Base-by-base conservation (phyloP, 2,329 filamentous ascomycete genomes). In the Botrytis elliptica region DNA sequence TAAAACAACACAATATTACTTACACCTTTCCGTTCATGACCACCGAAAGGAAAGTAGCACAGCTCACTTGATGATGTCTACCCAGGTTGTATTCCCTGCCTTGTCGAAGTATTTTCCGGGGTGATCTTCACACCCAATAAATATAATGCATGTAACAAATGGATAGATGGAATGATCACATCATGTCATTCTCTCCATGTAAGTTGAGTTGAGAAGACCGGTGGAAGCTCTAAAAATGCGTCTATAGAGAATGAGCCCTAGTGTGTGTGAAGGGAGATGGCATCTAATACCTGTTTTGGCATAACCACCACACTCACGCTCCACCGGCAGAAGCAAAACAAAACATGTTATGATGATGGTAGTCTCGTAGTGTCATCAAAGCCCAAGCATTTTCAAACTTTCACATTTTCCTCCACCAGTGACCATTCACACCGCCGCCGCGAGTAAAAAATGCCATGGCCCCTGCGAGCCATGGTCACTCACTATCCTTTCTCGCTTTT, bases 371-470 rank as follows among this genome's bases (percentile, higher is more conserved):
- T 60, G 63, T 68, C 40, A 67, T 67, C 36, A n/a, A 65, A 29
- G 59, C 65, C 36, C 22, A 67, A 57, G 38, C 29, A 72, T 67
- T 65, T 16, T 40, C 20, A 42, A 22, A 49, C 40, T 57, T 57
- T 68, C 7, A 55, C 25, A 33, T 67, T 42, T 25, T 20, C 52
- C 40, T 67, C 62, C 25, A 72, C 52, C 33, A 33, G 33, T 33
- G 33, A 33, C 33, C 63, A 72, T 22, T 71, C 70, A 72, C 63
- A 72, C 63, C 71, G 71, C 71, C 49, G 71, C 63, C 38, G 62
- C 62, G 46, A 59, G 52, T n/a, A 46, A 66, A 22, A n/a, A 38
- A 46, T 16, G 49, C 14, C 40, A 42, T 5, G 14, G 63, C 52
- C 71, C 71, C 63, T 72, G 63, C 70, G 70, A 68, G 60, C 60